A percentile compares a stretch with the other conserved stretches of the same genome.
Evolutionary conservation across 2,329 filamentous ascomycete species (phyloP).

Genomic region (Botrytis squamosa): DNA sequence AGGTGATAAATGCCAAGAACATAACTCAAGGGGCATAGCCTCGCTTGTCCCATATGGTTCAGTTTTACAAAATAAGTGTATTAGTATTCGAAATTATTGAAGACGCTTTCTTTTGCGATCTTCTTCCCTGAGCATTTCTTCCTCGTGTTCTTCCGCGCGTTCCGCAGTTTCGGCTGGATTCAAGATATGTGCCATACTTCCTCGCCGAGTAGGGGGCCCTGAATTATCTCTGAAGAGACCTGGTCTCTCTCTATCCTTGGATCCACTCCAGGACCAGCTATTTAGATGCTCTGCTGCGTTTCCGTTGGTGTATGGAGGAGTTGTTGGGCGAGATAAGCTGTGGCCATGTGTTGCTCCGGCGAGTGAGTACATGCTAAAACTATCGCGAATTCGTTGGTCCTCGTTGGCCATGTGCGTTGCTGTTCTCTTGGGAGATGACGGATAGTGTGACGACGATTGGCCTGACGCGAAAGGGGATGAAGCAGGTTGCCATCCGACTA

Average conservation of each 20-base stretch:
- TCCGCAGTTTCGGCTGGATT: slow-evolving; percentile 69
- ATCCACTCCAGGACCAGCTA: slow-evolving; percentile 39
- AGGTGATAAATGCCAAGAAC: not conserved
- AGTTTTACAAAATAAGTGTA: not conserved
- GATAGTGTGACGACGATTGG: slow-evolving; percentile 61
- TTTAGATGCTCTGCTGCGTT: slow-evolving; percentile 36
- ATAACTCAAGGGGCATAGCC: not conserved
- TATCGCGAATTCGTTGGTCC: slow-evolving; percentile 62
- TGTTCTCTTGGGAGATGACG: slow-evolving; percentile 60
- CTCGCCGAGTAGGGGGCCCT: slow-evolving; percentile 62
- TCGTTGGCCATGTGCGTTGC: slow-evolving; percentile 44
- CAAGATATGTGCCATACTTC: slow-evolving; percentile 70
- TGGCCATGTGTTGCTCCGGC: slow-evolving; percentile 36
- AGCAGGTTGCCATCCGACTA: slow-evolving; percentile 71
- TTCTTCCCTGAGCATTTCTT: slow-evolving; percentile 53
- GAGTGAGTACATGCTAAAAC: slow-evolving; percentile 63
- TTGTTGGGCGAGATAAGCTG: slow-evolving; percentile 38
- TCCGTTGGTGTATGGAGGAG: slow-evolving; percentile 37
- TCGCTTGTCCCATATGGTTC: not conserved
- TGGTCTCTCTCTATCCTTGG: slow-evolving; percentile 35
- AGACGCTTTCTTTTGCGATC: slow-evolving; percentile 64
- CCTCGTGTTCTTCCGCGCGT: slow-evolving; percentile 62
- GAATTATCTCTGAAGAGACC: slow-evolving; percentile 45
- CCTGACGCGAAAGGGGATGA: slow-evolving; percentile 68
- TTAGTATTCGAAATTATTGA: not conserved